Evolutionary conservation across 2,329 filamentous ascomycete species (phyloP).

Genomic region (Chalara sp.): DNA sequence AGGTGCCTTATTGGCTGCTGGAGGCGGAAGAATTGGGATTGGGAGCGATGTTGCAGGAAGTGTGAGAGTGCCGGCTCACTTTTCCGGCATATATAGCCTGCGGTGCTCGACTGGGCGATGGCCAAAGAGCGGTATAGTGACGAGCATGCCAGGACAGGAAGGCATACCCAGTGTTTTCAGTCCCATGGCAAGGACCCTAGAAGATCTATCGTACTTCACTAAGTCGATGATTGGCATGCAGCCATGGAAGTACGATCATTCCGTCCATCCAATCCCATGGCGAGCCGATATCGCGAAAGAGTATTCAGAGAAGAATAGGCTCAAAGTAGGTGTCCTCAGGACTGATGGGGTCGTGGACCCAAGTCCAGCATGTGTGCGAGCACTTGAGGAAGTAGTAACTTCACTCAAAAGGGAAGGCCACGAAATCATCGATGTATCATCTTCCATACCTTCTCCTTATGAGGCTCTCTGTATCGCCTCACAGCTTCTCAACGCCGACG

Average conservation of each 20-base stretch:
- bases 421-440: slow-evolving; percentile 59
- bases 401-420: slow-evolving; percentile 70
- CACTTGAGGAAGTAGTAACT: slow-evolving; percentile 61
- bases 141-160: slow-evolving; percentile 89
- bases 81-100: slow-evolving; percentile 80
- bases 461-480: slow-evolving; percentile 71
- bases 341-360: slow-evolving; percentile 82
- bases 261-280: slow-evolving; percentile 82
- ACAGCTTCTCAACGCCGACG: slow-evolving; percentile 77
- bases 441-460: slow-evolving; percentile 57
- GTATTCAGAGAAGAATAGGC: slow-evolving; percentile 51
- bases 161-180: slow-evolving; percentile 84
- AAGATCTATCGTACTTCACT: slow-evolving; percentile 80
- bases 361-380: slow-evolving; percentile 74
- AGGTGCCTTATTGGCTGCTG: slow-evolving; percentile 71
- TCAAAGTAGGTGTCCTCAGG: slow-evolving; percentile 70
- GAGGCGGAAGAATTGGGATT: slow-evolving; percentile 77
- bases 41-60: slow-evolving; percentile 85
- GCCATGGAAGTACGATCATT: slow-evolving; percentile 85
- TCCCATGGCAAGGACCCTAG: slow-evolving; percentile 82
- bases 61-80: slow-evolving; percentile 81
- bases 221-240: slow-evolving; percentile 70
- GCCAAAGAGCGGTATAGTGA: slow-evolving; percentile 78
- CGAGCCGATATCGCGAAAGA: slow-evolving; percentile 52
- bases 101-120: slow-evolving; percentile 85